Conservation (phyloP, 768 basidiomycete genomes). For the Pleurotus pulmonarius region DNA sequence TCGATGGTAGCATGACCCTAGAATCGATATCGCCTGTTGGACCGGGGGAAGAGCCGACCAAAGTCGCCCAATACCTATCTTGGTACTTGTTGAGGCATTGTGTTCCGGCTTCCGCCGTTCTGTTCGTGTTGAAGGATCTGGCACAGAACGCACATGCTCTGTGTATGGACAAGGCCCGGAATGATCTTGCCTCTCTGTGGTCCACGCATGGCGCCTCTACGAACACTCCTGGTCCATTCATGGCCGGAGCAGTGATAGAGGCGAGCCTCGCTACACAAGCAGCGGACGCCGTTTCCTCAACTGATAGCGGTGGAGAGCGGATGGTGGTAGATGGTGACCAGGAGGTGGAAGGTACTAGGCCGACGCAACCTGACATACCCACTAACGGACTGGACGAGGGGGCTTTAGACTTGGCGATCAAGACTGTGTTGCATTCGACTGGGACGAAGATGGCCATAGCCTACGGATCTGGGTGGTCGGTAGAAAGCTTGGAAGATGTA, state of each 20-base stretch:
- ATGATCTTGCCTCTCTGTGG: conserved; percentile 24
- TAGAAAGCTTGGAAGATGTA: conserved; percentile 63
- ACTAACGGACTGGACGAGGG: conserved; percentile 38
- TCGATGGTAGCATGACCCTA: not conserved
- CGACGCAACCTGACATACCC: not conserved
- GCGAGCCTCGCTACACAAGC: too few relatives aligned
- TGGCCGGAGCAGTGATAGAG: not conserved
- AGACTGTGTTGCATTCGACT: conserved; percentile 81
- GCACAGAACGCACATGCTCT: conserved; percentile 61
- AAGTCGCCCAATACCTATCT: conserved; percentile 41
- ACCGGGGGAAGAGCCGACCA: conserved; percentile 9
- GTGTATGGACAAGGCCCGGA: conserved; percentile 43
- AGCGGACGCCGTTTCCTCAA: not conserved
- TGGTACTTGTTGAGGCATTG: conserved; percentile 73
- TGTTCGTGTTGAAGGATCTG: conserved; percentile 56
- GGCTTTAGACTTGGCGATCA: conserved; percentile 52
- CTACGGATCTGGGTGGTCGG: conserved; percentile 72
- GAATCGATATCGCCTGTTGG: not conserved
- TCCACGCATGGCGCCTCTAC: not conserved
- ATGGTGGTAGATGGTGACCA: not conserved
- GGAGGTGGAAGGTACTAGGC: not conserved
- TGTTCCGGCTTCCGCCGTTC: conserved; percentile 67
- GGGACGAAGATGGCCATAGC: conserved; percentile 77
- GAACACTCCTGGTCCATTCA: not conserved
- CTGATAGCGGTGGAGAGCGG: not conserved